Evolutionary conservation across 305 asterid species (phyloP), one percentile per base, ranked within the genome.

Genomic region (Caryopteris hybrid): DNA sequence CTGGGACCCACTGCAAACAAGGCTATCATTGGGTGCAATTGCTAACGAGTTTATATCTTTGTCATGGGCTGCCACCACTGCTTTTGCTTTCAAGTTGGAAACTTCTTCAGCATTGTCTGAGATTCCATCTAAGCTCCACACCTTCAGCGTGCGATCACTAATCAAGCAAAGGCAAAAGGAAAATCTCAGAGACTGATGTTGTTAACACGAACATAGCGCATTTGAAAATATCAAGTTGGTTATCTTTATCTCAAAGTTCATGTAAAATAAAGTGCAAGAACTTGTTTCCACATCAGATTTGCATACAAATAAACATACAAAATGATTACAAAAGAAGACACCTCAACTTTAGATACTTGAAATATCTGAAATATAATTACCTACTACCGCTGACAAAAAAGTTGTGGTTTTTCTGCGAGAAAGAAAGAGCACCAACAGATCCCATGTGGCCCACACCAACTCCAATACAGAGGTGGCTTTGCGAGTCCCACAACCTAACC

Each of bases 1-100:
- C 99, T 91, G 95, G 56, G 99, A 95, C 33, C 97, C 99, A 78
- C 97, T 95, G 71, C 99, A 95, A 74, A 91, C 95, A 79, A 95
- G 96, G 84, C 89, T 85, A 66, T 89, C 99, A 78, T 95, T 86
- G 59, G 98, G 98, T 50, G 99, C 88, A 74, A 91, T 66, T 33
- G 99, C 99, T 70, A 95, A 45, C 0, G 96, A 84, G 79, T 91
- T 95, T 34, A 95, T 95, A 79, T 95, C 99, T 86, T 91, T 95
- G 80, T 91, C 99, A 73, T 95, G 99, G 41, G 97, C 99, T 65
- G 94, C 90, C 33, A 89, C 97, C 59, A 79, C 88, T 17, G 97
- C 96, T 86, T 89, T 95, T 77, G 93, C 74, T 86, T 85, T 91
- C 88, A 94, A 81, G 71, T 62, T 80, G 73, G 70, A 68, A 62